Conservation (phyloP, 1,284 basidiomycete species). For the Marasmius fiardii region DNA sequence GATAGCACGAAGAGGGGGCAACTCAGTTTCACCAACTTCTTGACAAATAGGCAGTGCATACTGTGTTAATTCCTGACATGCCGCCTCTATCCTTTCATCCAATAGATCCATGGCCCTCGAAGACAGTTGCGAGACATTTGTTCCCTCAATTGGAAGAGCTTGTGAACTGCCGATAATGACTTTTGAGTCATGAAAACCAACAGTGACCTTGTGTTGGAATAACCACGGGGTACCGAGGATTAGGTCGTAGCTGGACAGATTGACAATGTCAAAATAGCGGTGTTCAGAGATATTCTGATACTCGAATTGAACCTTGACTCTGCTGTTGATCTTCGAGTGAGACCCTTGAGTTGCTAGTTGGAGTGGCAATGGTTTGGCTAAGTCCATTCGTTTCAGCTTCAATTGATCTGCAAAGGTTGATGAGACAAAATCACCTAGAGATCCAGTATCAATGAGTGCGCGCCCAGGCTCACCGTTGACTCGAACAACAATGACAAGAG, state of each 20-base stretch:
- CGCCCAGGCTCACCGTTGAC: conserved; percentile 23
- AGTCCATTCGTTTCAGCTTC: conserved; percentile 17
- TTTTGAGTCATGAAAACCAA: conserved; percentile 14
- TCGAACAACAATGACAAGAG: conserved; percentile 22
- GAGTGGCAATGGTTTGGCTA: conserved; percentile 16
- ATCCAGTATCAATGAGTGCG: conserved; percentile 30
- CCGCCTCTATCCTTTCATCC: conserved; percentile 5
- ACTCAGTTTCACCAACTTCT: conserved; percentile 15
- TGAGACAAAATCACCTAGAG: conserved; percentile 32
- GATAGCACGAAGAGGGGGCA: conserved; percentile 26
- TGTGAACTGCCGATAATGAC: conserved; percentile 10
- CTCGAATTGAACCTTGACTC: conserved; percentile 1
- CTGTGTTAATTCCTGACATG: conserved; percentile 10
- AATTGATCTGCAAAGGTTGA: conserved; percentile 29
- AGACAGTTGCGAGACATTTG: background rate
- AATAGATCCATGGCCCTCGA: conserved; percentile 5
- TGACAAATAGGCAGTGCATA: conserved; percentile 19
- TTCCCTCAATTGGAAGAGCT: conserved; percentile 13
- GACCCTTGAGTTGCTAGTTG: conserved; percentile 20
- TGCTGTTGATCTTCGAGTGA: conserved; percentile 10
- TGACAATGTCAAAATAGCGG: conserved; percentile 19
- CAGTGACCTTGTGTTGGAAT: conserved; percentile 19
- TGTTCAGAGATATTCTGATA: conserved; percentile 22
- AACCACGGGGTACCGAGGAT: conserved; percentile 25
- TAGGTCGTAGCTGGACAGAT: conserved; percentile 23